Conservation (phyloP, 768 basidiomycete genomes). For the Tylopilus felleus region DNA sequence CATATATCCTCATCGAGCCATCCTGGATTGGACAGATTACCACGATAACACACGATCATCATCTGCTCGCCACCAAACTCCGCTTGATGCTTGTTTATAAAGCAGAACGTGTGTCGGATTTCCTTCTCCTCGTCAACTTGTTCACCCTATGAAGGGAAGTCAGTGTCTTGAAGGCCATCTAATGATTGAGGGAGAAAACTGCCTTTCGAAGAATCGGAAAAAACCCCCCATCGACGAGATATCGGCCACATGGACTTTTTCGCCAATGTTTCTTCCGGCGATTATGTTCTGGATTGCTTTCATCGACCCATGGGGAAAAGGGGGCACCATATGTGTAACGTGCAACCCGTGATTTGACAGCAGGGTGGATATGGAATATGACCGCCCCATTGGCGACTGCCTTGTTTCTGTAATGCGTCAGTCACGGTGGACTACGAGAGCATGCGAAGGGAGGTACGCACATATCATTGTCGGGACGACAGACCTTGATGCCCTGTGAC, state of each 20-base stretch:
- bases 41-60: not conserved
- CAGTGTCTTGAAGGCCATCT: not conserved
- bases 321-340: constrained; percentile 1
- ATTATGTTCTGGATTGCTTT: constrained; percentile 2
- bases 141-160: not conserved
- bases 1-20: constrained; percentile 12
- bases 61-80: not conserved
- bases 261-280: not conserved
- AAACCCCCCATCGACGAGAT: not conserved
- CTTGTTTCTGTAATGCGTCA: constrained; percentile 3
- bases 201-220: constrained; percentile 1
- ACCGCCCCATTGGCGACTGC: constrained; percentile 10
- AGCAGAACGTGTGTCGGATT: not conserved
- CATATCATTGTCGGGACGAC: constrained; percentile 10
- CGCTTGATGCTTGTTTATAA: no score
- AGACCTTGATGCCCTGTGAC: not conserved
- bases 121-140: constrained; percentile 1
- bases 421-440: not conserved
- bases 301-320: not conserved
- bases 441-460: not conserved
- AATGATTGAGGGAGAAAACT: not conserved
- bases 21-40: not conserved
- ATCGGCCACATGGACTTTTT: not conserved
- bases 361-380: not conserved
- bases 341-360: constrained; percentile 1